Evolutionary conservation across 495 filamentous ascomycete genomes (phyloP).

Genomic region (Massariosphaeria phaeospora): DNA sequence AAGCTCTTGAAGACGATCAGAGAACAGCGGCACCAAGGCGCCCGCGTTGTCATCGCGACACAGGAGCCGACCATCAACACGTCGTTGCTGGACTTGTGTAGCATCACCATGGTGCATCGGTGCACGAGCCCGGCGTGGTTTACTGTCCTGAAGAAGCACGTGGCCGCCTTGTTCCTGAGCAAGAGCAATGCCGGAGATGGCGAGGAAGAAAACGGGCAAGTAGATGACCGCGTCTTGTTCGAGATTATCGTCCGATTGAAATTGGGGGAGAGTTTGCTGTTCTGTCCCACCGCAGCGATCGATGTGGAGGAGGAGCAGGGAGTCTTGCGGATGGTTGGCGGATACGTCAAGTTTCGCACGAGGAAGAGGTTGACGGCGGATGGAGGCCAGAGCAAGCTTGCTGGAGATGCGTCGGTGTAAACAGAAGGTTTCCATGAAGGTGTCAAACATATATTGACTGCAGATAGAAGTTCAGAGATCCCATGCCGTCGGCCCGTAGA

Average conservation of each 20-base stretch:
- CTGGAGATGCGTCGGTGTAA: neutral
- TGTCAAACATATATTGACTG: neutral
- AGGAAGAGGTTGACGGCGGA: conserved; percentile 52
- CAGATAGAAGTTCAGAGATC: neutral
- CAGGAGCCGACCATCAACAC: conserved; percentile 75
- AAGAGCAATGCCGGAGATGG: neutral
- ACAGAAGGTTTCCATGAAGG: neutral
- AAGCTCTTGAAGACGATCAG: conserved; percentile 60
- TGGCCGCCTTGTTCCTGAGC: conserved; percentile 42
- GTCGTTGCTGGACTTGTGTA: conserved; percentile 63
- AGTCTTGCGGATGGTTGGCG: conserved; percentile 46
- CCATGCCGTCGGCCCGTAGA: too few species aligned
- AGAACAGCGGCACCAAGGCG: conserved; percentile 63
- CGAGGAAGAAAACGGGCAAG: conserved; percentile 1
- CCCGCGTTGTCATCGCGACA: conserved; percentile 65
- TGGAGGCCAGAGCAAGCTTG: conserved; percentile 51
- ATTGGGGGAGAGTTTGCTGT: conserved; percentile 62
- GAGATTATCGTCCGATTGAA: conserved; percentile 53
- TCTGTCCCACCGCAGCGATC: conserved; percentile 57
- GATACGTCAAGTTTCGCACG: conserved; percentile 51
- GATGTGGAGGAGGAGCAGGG: conserved; percentile 40
- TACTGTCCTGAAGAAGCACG: conserved; percentile 53
- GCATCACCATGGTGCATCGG: conserved; percentile 68
- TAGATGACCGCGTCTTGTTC: conserved; percentile 45
- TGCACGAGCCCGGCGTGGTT: conserved; percentile 72